Percentiles rank a stretch among this genome's conserved stretches.
Evolutionary conservation across 2,329 filamentous ascomycete genomes (phyloP).

Genomic region (Fusarium avenaceum): DNA sequence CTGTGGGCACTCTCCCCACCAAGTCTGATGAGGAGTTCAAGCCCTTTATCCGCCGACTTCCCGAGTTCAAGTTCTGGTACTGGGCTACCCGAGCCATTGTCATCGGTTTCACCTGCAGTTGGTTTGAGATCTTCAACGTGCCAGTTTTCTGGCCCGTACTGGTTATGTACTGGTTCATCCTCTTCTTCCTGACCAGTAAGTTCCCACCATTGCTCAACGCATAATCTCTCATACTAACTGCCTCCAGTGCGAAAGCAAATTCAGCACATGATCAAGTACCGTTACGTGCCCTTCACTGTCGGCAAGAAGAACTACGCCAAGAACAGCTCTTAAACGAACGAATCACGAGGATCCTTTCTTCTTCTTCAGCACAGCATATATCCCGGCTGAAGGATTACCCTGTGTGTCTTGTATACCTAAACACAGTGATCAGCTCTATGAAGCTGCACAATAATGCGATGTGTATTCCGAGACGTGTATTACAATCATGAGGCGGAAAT

Average conservation of each 20-base stretch:
- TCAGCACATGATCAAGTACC: slow-evolving; percentile 99
- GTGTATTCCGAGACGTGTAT: slow-evolving; percentile 42
- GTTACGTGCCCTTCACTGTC: slow-evolving; percentile 93
- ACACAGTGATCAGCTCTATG: slow-evolving; percentile 43
- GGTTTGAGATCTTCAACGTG: slow-evolving; percentile 94
- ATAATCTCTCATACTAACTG: slow-evolving; percentile 8
- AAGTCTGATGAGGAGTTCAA: slow-evolving; percentile 98
- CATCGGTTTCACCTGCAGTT: slow-evolving; percentile 89
- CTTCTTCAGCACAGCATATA: slow-evolving; percentile 40
- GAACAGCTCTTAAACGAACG: slow-evolving; percentile 62
- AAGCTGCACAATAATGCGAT: slow-evolving; percentile 47
- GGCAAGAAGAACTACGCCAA: slow-evolving; percentile 87
- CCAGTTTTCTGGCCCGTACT: slow-evolving; percentile 99
- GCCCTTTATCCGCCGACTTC: slow-evolving; percentile 94
- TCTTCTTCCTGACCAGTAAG: slow-evolving; percentile 95
- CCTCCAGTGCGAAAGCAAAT: slow-evolving; percentile 94
- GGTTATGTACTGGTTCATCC: slow-evolving; percentile 98
- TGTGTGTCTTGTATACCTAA: slow-evolving; percentile 47
- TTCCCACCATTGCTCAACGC: slow-evolving; percentile 42
- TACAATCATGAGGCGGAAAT: slow-evolving; percentile 42
- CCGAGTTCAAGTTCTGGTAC: slow-evolving; percentile 99
- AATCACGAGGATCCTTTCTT: slow-evolving; percentile 29
- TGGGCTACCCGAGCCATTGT: slow-evolving; percentile 88
- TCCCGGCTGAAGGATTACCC: slow-evolving; percentile 20
- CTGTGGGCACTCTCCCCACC: slow-evolving; percentile 84